phyloP scores from a whole-genome alignment of 139 green algal species.

The Picochlorum sp. region DNA sequence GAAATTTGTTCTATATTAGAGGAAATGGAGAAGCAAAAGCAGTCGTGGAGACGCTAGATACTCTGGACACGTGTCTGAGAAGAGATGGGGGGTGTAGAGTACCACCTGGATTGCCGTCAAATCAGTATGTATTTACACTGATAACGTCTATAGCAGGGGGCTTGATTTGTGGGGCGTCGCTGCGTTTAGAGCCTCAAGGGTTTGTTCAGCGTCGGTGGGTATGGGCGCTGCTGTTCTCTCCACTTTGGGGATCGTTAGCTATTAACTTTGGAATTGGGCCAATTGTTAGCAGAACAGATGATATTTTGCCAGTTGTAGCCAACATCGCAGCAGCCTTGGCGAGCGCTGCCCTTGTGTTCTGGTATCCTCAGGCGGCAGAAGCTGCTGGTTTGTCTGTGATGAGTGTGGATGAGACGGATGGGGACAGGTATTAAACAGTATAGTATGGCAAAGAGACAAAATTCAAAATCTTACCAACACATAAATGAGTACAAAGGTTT shows the following conservation, averaged over 20 bases:
- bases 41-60: constrained; percentile 26
- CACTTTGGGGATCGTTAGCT: constrained; percentile 55
- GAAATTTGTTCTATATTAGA: constrained; percentile 66
- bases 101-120: constrained; percentile 45
- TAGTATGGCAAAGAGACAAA: background rate
- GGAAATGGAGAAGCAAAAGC: constrained; percentile 49
- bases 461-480: background rate
- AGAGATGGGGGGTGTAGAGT: constrained; percentile 25
- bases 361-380: background rate
- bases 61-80: constrained; percentile 39
- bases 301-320: constrained; percentile 31
- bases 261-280: constrained; percentile 68
- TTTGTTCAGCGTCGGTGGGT: constrained; percentile 42
- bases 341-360: constrained; percentile 21
- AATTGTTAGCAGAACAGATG: constrained; percentile 44
- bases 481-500: background rate
- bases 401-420: background rate
- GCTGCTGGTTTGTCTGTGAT: background rate
- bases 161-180: constrained; percentile 42
- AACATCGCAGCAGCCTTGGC: constrained; percentile 39
- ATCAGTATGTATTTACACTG: constrained; percentile 63
- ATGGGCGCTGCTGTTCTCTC: constrained; percentile 56
- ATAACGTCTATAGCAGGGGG: constrained; percentile 38
- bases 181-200: constrained; percentile 45
- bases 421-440: background rate